Percentiles rank a stretch among this genome's conserved stretches.
These are phyloP conservation scores for Cucumis hystrix DNA, from an alignment of 306 rosid genomes.

Conservation along the genomic window DNA sequence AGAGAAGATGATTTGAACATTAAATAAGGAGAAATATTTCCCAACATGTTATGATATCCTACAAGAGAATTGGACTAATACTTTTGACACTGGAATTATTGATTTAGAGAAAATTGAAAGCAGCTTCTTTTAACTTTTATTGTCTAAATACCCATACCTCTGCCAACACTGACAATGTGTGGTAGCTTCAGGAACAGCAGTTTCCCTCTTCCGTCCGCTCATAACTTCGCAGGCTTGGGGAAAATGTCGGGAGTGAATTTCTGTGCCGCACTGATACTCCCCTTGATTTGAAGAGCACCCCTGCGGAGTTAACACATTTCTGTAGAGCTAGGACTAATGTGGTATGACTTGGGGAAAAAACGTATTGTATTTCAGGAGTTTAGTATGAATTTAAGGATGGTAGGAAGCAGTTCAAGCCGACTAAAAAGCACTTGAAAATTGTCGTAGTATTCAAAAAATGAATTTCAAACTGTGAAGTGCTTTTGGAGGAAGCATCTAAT, in stretches of 20 bases:
- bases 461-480: background rate
- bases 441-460: background rate
- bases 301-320: slow-evolving; percentile 26
- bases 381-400: background rate
- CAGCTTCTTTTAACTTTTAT: background rate
- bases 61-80: background rate
- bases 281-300: slow-evolving; percentile 82
- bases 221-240: slow-evolving; percentile 93
- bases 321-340: background rate
- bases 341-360: background rate
- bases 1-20: background rate
- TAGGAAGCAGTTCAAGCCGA: background rate
- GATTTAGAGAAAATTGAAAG: background rate
- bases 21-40: background rate
- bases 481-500: background rate
- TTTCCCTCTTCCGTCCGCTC: slow-evolving; percentile 17
- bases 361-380: background rate
- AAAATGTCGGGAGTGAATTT: slow-evolving; percentile 84
- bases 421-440: no score
- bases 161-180: background rate
- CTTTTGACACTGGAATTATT: background rate
- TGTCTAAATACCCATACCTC: background rate
- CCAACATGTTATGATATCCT: background rate
- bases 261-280: slow-evolving; percentile 78
- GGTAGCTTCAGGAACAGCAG: slow-evolving; percentile 7